A percentile compares a stretch with the other conserved stretches of the same genome.
phyloP scores from a whole-genome alignment of 441 rosid genomes.

The Hura crepitans region DNA sequence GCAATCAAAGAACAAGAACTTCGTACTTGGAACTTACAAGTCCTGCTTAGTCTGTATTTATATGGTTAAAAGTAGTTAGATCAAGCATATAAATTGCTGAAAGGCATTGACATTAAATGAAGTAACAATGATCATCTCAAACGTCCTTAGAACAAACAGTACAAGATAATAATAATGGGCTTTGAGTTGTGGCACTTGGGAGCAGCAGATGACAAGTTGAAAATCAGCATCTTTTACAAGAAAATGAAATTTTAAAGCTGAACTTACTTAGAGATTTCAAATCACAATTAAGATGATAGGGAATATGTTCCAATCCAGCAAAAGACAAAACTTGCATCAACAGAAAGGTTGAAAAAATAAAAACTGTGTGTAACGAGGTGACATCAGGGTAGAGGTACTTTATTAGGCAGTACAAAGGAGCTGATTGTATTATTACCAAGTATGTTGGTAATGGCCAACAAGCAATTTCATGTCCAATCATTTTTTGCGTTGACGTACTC shows the following conservation, averaged over 20 bases:
- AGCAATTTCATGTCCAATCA: too few relatives aligned
- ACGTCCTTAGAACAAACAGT: too few relatives aligned
- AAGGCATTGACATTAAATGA: neutral
- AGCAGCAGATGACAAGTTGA: neutral
- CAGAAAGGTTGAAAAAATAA: neutral
- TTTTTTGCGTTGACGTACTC: neutral
- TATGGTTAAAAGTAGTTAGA: neutral
- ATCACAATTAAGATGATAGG: neutral
- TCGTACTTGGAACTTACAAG: too few relatives aligned
- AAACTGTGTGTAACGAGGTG: too few relatives aligned
- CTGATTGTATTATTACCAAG: too few relatives aligned
- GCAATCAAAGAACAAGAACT: too few relatives aligned
- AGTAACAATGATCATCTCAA: neutral
- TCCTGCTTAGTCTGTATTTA: too few relatives aligned
- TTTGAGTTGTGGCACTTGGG: neutral
- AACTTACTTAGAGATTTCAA: neutral
- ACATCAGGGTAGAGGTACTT: neutral
- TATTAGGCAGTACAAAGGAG: neutral
- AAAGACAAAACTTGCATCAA: neutral
- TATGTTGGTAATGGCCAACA: too few relatives aligned
- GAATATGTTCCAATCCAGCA: neutral
- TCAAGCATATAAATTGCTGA: neutral
- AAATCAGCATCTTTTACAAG: neutral
- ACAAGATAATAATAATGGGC: too few relatives aligned
- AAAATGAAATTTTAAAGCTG: neutral